Base-by-base conservation (phyloP, 2,329 filamentous ascomycete genomes). In the Rhinocladiella mackenziei region DNA sequence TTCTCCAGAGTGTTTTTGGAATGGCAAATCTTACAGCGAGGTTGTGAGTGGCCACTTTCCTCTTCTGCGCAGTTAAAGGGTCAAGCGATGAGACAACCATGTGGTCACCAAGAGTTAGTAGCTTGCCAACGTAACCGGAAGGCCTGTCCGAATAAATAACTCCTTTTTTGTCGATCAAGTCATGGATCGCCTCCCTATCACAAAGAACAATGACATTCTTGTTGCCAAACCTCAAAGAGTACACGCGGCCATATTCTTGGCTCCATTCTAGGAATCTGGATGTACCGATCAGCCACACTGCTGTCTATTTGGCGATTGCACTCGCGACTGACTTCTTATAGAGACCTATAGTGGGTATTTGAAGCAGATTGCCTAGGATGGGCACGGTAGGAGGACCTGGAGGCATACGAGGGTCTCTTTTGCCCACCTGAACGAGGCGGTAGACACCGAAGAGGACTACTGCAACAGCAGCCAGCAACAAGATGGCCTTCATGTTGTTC, bases 341-440 rank as follows among this genome's bases (percentile, higher is more conserved):
- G 1, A 58, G 50, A 2, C 60, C 56, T 15, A 58, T 61, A 25
- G 50, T 56, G 3, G 64, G 63, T n/a, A 69, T 60, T 38, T 65
- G 62, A 20, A 64, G 62, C 4, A 77, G 54, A 35, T 77, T 77
- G 3, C 74, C 74, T 5, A 77, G 56, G 1, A 72, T 34, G 1
- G 69, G 69, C 0, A 69, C 13, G 1, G 65, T 68, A 14, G 64
- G 65, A 10, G 68, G 69, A 0, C 68, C 68, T 41, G 41, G 41
- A 10, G 41, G 41, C 32, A 44, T 34, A 5, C 34, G 33, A 26
- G 31, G 31, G 34, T 44, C 33, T 4, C 41, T 32, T 33, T 20
- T 44, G 14, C 41, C 41, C 23, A 44, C 25, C 19, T 30, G 31
- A n/a, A 44, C 11, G 8, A 44, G 8, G 20, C 19, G 20, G 33